Conservation (phyloP, 2,329 filamentous ascomycete species). For the Diaporthe destruens region DNA sequence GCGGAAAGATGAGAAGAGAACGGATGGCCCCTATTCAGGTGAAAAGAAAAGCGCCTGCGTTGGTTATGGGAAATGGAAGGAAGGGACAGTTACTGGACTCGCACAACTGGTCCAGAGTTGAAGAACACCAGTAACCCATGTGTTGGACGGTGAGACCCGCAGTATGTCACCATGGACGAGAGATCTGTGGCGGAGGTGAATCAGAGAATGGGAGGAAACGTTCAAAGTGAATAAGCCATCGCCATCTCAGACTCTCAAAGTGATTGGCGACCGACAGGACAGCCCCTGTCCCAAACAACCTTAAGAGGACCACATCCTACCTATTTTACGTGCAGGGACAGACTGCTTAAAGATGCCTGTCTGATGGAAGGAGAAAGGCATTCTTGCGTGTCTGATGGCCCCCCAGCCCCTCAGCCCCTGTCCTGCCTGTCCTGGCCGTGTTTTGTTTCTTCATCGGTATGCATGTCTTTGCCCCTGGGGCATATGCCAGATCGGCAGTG, state of each 20-base stretch:
- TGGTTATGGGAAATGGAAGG: not conserved
- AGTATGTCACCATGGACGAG: not conserved
- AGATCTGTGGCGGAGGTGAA: not conserved
- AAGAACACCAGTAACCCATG: slow-evolving; percentile 16
- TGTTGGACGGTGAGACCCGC: slow-evolving; percentile 8
- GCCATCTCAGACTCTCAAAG: not conserved
- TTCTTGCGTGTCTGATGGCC: not conserved
- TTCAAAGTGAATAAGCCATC: slow-evolving; percentile 4
- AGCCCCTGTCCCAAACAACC: slow-evolving; percentile 4
- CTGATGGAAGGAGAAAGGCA: not conserved
- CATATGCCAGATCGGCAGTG: slow-evolving; percentile 32
- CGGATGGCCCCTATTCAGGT: not conserved
- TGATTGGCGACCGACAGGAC: not conserved
- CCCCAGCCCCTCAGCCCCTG: not conserved
- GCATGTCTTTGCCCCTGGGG: slow-evolving; percentile 35
- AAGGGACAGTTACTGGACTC: not conserved
- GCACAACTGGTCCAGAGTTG: not conserved
- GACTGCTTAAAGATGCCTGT: slow-evolving; percentile 14
- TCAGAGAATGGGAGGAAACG: not conserved
- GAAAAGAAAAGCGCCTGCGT: slow-evolving; percentile 2
- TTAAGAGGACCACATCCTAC: not conserved
- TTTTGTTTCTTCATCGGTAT: slow-evolving; percentile 37
- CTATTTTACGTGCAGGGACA: not conserved
- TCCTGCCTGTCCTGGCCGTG: slow-evolving; percentile 32
- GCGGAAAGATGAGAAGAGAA: not conserved